Evolutionary conservation across 2,329 filamentous ascomycete genomes (phyloP).

Genomic region (Trichoderma guizhouense): DNA sequence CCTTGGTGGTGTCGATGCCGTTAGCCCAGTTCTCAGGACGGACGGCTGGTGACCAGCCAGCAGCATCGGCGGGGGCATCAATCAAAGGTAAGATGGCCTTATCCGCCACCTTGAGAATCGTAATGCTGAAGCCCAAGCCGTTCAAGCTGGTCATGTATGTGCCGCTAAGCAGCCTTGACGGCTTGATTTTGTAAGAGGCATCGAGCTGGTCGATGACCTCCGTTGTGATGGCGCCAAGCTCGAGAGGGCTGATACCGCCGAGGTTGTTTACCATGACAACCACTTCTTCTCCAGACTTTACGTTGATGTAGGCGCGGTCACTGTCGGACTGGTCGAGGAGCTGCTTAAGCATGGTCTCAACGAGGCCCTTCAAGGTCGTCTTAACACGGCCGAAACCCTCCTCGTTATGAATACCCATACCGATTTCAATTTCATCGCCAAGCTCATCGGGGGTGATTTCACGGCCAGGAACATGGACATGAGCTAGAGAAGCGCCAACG

Average conservation of each 20-base stretch:
- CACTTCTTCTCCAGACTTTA: constrained; percentile 37
- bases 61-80: constrained; percentile 64
- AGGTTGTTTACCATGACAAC: constrained; percentile 25
- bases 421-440: constrained; percentile 57
- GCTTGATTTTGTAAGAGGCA: constrained; percentile 39
- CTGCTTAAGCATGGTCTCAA: constrained; percentile 62
- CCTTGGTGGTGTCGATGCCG: constrained; percentile 18
- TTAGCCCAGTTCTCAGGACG: constrained; percentile 18
- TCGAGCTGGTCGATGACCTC: constrained; percentile 23
- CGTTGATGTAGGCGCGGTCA: constrained; percentile 51
- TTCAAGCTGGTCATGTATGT: constrained; percentile 73
- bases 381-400: constrained; percentile 44
- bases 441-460: constrained; percentile 32
- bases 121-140: constrained; percentile 68
- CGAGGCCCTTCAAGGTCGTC: constrained; percentile 45
- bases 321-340: constrained; percentile 53
- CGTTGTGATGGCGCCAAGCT: constrained; percentile 23
- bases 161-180: constrained; percentile 35
- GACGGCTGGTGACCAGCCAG: constrained; percentile 54
- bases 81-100: constrained; percentile 64
- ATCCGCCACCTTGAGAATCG: constrained; percentile 30
- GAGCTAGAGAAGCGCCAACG: constrained; percentile 49
- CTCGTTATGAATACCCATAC: constrained; percentile 26
- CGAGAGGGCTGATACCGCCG: constrained; percentile 22
- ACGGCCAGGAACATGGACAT: constrained; percentile 54